Percentiles rank a stretch among this genome's conserved stretches.
These are phyloP conservation scores for Salvia splendens DNA, from an alignment of 257 asterid genomes.

Conservation along the genomic window DNA sequence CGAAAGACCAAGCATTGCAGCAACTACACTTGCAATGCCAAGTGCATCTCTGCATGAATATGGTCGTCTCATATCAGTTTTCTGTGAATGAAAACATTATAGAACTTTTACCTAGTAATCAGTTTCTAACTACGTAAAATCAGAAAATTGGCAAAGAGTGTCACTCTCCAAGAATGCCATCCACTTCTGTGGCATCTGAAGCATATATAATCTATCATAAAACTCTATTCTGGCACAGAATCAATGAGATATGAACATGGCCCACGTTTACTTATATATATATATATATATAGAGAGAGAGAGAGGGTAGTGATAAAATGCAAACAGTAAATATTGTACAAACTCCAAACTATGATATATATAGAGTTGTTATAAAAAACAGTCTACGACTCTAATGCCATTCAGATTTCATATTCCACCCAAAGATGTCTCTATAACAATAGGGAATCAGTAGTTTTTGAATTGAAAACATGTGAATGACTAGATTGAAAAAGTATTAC, in stretches of 20 bases:
- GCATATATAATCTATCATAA: conserved; percentile 4
- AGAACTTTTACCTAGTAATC: not conserved
- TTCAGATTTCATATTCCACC: conserved; percentile 8
- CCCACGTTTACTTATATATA: not conserved
- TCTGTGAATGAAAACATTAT: conserved; percentile 1
- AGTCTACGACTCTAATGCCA: too few species aligned
- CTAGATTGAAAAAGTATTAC: conserved; percentile 28
- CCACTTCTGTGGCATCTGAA: conserved; percentile 12
- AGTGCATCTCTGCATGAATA: conserved; percentile 69
- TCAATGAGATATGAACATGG: not conserved
- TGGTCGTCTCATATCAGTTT: conserved; percentile 24
- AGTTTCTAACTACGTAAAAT: not conserved
- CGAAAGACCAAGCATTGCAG: conserved; percentile 96
- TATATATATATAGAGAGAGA: too few species aligned
- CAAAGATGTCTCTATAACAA: not conserved
- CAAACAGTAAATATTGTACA: too few species aligned
- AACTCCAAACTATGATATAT: too few species aligned
- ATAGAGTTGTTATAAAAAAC: too few species aligned
- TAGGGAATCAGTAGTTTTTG: conserved; percentile 11
- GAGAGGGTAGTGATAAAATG: too few species aligned
- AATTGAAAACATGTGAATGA: conserved; percentile 11
- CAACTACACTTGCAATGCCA: conserved; percentile 88
- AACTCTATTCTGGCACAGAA: conserved; percentile 17
- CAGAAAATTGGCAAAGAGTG: not conserved
- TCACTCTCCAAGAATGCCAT: not conserved